Evolutionary conservation across 176 grass and related monocot species (phyloP), one percentile per base, ranked within the genome.

Genomic region (Oryza glaberrima): DNA sequence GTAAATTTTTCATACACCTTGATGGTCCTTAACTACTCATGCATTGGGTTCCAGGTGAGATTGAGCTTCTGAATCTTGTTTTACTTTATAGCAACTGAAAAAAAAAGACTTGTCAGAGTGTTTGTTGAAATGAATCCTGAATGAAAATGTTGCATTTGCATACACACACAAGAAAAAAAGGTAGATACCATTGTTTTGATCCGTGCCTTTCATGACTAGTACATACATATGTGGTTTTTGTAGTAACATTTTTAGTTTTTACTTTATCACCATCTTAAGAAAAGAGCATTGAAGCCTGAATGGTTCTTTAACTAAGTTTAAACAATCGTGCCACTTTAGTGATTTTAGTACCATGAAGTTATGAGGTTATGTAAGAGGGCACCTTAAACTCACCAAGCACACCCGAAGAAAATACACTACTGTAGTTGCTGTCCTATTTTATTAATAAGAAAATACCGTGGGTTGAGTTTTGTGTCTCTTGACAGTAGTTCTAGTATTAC

Each of bases 21-120:
- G 67, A 73, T 99, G 81, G 96, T 96, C 46, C 88, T 94, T 72
- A 99, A 99, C 88, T 99, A 99, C 73, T 99, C 96, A 28, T 99
- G 96, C 88, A 96, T 96, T 58, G 93, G 96, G 41, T 99, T 96
- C 86, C 91, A 89, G 94, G 96, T 99, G 40, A 96, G 84, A 75
- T 82, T 84, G 20, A 63, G 7, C 63, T 14, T 75, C 69, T 83
- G 34, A 86, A 47, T 65, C 78, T 72, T 78, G 19, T 3, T 82
- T 77, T 77, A 54, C 58, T 52, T 77, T 73, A 6, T 41, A 70
- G 34, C 46, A 54, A 65, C 52, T 49, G 28, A 16, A 16, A 79
- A 73, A 73, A 65, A 5, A 5, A 13, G 40, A 82, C 23, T 28
- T 41, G 15, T 68, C 9, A 69, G 32, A 19, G 28, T 67, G 19